phyloP scores from a whole-genome alignment of 73 alveolate genomes.

The Symbiodinium natans region DNA sequence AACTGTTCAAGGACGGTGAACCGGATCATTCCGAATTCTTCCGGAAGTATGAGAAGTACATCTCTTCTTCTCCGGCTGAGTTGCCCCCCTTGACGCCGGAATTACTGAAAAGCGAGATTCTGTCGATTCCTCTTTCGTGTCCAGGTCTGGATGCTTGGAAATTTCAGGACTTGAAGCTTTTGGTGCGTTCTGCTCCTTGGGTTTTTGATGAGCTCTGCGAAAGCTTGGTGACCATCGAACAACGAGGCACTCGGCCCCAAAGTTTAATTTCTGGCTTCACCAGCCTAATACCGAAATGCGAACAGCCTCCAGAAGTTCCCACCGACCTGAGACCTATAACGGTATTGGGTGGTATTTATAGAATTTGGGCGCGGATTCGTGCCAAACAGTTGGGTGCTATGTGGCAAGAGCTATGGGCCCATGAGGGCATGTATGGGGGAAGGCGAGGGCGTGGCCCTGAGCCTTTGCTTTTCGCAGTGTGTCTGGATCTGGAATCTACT shows the following conservation, averaged over 20 bases:
- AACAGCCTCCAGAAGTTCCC: background rate
- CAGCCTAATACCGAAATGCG: background rate
- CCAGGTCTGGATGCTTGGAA: conserved; percentile 36
- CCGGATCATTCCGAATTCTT: background rate
- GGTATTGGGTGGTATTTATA: background rate
- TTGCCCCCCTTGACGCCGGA: background rate
- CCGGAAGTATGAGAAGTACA: background rate
- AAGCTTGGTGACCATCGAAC: background rate
- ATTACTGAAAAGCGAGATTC: background rate
- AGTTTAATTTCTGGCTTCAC: background rate
- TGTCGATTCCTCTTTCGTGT: background rate
- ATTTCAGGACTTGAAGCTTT: background rate
- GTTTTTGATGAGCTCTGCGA: background rate
- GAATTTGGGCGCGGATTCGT: conserved; percentile 9
- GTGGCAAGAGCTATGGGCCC: conserved; percentile 21
- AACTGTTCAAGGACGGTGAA: background rate
- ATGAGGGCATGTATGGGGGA: background rate
- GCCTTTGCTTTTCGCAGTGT: background rate
- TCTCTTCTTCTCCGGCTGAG: background rate
- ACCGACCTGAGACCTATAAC: conserved; percentile 17
- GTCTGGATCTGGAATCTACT: background rate
- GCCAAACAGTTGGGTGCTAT: background rate
- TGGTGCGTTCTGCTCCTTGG: background rate
- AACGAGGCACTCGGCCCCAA: background rate
- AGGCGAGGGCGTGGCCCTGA: background rate